Base-by-base conservation (phyloP, 495 filamentous ascomycete species). In the Poronia punctata region DNA sequence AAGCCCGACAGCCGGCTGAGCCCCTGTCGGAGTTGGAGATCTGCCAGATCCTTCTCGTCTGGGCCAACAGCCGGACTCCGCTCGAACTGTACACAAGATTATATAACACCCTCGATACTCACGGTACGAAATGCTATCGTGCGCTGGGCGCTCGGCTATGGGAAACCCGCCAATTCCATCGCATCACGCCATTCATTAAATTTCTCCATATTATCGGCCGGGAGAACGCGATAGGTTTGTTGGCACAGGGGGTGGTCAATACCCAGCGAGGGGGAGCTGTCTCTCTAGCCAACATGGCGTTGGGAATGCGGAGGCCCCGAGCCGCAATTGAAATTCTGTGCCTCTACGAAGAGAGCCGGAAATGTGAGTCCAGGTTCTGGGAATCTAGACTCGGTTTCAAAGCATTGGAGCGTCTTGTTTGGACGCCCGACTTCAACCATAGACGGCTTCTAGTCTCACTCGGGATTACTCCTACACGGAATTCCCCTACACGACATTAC, bases 291-390 rank as follows among this genome's bases (percentile, higher is more conserved):
- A 48, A 31, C 19, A 29, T 55, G 21, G 52, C 52, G 9, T 31
- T 53, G 14, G 41, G 38, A 7, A 37, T 35, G 19, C 19, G 38
- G 20, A 31, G 32, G 16, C 55, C 55, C 27, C 16, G 8, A 7
- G 30, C 49, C 14, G 55, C 55, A 23, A 25, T 59, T 5, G 44
- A 56, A 7, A 50, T 59, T 7, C 34, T 45, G 4, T 25, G 34
- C 21, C 44, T 50, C 21, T 53, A 45, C 15, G 41, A 50, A 38
- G 42, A 53, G 22, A 35, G 41, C 10, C 49, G 14, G 27, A 28
- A 16, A 27, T 3, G 16, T 20, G n/a, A n/a, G 6, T 25, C 8
- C 7, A 4, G 19, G 6, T 53, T 44, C 32, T 53, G 49, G 55
- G 23, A 30, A 10, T 34, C 46, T 12, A 4, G 15, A 14, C 40